Evolutionary conservation across 805 yeast genomes (phyloP).

Genomic region (Saccharomycopsis sp.): DNA sequence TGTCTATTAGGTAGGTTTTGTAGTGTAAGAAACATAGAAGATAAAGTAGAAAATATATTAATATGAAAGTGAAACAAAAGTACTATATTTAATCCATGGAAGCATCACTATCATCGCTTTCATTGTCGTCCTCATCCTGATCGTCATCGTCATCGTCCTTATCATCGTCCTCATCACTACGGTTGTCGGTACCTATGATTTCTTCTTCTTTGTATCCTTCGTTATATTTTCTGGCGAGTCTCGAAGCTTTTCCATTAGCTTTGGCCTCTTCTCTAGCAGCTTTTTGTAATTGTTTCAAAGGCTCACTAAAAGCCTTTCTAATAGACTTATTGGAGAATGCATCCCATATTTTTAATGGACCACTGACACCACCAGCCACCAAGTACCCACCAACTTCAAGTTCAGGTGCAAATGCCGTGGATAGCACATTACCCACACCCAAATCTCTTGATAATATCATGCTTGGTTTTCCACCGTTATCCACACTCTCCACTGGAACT

Average conservation of each 20-base stretch:
- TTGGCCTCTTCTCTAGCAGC: conserved; percentile 54
- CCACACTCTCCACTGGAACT: conserved; percentile 37
- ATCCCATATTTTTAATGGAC: conserved; percentile 90
- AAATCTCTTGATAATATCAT: conserved; percentile 89
- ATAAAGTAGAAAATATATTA: neutral
- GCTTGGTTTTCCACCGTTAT: conserved; percentile 52
- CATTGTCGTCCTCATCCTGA: conserved; percentile 33
- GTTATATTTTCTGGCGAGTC: conserved; percentile 67
- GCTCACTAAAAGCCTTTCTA: conserved; percentile 57
- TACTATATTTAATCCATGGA: conserved; percentile 3
- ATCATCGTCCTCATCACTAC: conserved; percentile 58
- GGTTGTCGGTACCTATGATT: conserved; percentile 50
- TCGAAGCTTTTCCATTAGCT: conserved; percentile 52
- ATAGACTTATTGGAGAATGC: conserved; percentile 75
- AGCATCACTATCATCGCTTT: conserved; percentile 7
- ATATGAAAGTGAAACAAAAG: neutral
- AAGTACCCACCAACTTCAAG: conserved; percentile 78
- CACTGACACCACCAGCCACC: conserved; percentile 79
- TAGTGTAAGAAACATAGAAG: conserved; percentile 3
- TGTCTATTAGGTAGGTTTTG: too few relatives aligned
- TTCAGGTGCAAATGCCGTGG: conserved; percentile 80
- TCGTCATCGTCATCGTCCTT: conserved; percentile 53
- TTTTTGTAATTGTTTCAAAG: conserved; percentile 47
- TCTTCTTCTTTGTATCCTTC: conserved; percentile 11
- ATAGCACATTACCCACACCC: conserved; percentile 88